Conservation (phyloP, 176 grass and related monocot genomes). For the Triticum aestivum region DNA sequence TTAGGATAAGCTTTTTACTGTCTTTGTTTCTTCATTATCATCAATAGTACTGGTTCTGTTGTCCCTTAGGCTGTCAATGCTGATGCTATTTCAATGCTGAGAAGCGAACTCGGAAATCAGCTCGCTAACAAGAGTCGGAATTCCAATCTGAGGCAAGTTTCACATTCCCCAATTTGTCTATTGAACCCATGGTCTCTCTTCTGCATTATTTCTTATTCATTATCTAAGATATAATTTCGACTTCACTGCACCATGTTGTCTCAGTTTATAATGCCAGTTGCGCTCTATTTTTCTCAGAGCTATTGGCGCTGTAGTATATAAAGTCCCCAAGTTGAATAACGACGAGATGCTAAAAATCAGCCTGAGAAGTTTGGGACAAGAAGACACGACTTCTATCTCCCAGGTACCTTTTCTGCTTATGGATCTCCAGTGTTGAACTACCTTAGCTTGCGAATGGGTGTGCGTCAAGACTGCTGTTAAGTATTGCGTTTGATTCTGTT, state of each 20-base stretch:
- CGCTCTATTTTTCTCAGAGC: slow-evolving; percentile 50
- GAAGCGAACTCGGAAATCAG: slow-evolving; percentile 87
- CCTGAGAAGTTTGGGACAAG: slow-evolving; percentile 72
- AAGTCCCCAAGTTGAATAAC: slow-evolving; percentile 68
- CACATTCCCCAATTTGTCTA: background rate
- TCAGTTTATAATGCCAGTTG: background rate
- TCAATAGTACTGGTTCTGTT: background rate
- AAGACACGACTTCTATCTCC: slow-evolving; percentile 81
- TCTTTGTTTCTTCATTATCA: background rate
- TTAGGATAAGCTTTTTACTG: background rate
- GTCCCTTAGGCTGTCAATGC: slow-evolving; percentile 71
- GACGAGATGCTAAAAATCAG: slow-evolving; percentile 82
- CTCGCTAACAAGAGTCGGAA: slow-evolving; percentile 63
- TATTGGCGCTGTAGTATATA: slow-evolving; percentile 88
- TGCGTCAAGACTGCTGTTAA: background rate
- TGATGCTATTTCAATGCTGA: slow-evolving; percentile 65
- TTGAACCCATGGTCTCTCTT: background rate
- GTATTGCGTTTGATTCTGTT: slow-evolving; percentile 18
- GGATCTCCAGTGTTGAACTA: slow-evolving; percentile 4
- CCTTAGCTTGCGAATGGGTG: background rate
- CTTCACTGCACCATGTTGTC: background rate
- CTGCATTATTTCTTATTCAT: background rate
- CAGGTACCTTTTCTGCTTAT: slow-evolving; percentile 10
- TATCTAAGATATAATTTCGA: background rate
- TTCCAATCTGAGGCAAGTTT: slow-evolving; percentile 61